Base-by-base conservation (phyloP, 768 basidiomycete species). In the Russula brevipes region DNA sequence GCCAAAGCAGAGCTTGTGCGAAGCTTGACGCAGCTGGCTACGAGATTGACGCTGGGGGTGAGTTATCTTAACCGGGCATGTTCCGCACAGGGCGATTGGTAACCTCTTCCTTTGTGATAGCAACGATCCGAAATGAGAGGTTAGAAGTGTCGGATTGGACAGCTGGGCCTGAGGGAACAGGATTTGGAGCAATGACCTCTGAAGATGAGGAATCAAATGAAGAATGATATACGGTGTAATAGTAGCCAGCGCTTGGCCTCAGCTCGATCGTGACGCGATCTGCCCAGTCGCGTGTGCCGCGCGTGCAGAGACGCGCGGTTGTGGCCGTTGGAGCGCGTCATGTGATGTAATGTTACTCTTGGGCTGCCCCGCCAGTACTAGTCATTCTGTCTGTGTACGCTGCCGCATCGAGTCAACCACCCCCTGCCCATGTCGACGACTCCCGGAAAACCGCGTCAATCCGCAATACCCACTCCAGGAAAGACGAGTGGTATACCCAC, bases 21-120 rank as follows among this genome's bases (percentile, higher is more conserved):
- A 35, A 89, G 87, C 68, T 78, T 91, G 11, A 88, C 88, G 0
- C 89, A 91, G 85, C 85, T 14, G 88, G 89, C 1, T 91, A 88
- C 69, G 90, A 91, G 69, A 83, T 89, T 30, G 77, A 78, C 19
- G 76, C 79, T 30, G 83, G 81, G 70, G 88, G 88, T 51, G 31
- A 31, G 5, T 14, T 36, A 24, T 5, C 30, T 54, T 49, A 39
- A 36, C 39, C 4, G 33, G 6, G 12, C 39, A 5, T 53, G 14
- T 42, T 50, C 50, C 31, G 35, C 14, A 4, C 49, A 54, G 36
- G 35, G 45, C 24, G 24, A 24, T 24, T 24, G 24, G 24, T 24
- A 42, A 4, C 14, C 44, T 30, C 49, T 36, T 3, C 35, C 59
- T 42, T 7, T 14, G 12, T 17, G 35, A 35, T 69, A 88, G 87